Conservation (phyloP, 129 eudicot genomes). For the Artemisia tridentata region DNA sequence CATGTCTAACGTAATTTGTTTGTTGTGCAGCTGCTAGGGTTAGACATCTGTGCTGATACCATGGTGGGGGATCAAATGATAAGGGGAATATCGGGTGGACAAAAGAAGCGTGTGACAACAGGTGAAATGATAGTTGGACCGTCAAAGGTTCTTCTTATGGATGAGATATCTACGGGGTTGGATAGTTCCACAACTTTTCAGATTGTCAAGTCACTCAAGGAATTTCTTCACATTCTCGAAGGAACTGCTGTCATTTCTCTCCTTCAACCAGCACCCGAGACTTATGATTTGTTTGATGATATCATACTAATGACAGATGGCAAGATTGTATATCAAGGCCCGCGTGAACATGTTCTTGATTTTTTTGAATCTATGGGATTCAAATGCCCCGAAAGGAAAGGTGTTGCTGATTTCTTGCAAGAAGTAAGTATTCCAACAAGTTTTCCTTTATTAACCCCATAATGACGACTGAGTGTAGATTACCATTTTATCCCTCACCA, state of each 20-base stretch:
- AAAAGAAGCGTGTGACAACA: slow-evolving; percentile 64
- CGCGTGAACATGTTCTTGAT: slow-evolving; percentile 66
- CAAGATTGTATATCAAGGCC: slow-evolving; percentile 70
- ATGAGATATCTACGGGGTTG: slow-evolving; percentile 72
- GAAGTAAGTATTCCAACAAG: slow-evolving; percentile 53
- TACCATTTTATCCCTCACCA: too few species aligned
- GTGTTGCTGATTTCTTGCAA: slow-evolving; percentile 72
- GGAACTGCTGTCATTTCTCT: slow-evolving; percentile 74
- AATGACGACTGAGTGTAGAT: too few species aligned
- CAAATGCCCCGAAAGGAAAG: slow-evolving; percentile 63
- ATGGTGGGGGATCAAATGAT: slow-evolving; percentile 77
- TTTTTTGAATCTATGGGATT: slow-evolving; percentile 68
- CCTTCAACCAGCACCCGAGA: slow-evolving; percentile 82
- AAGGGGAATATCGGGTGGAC: slow-evolving; percentile 81
- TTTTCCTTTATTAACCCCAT: too few species aligned
- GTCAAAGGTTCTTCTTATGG: slow-evolving; percentile 63
- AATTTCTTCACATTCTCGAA: slow-evolving; percentile 59
- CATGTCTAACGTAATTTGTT: slow-evolving; percentile 2
- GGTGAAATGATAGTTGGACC: slow-evolving; percentile 81
- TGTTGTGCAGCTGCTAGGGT: slow-evolving; percentile 53
- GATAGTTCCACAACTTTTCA: slow-evolving; percentile 77
- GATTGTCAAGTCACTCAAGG: slow-evolving; percentile 56
- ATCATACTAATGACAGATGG: slow-evolving; percentile 75
- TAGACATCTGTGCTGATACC: slow-evolving; percentile 74
- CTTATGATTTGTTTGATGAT: slow-evolving; percentile 74